phyloP scores from a whole-genome alignment of 208 protist genomes.

The Endotrypanum monterogeii region DNA sequence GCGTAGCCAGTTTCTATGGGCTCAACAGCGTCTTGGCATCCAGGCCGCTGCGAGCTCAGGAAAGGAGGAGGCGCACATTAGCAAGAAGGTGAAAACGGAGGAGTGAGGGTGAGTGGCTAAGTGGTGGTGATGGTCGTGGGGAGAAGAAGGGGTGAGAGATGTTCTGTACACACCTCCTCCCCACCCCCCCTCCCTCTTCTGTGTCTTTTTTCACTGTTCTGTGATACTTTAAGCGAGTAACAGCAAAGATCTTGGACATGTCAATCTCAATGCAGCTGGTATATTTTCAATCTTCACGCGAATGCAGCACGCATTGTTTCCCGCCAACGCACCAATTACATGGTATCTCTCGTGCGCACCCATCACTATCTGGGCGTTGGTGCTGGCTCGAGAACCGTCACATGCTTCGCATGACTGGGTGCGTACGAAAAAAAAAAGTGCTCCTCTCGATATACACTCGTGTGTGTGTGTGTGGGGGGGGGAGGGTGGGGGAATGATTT shows the following conservation, averaged over 20 bases:
- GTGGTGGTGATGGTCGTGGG: neutral
- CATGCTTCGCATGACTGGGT: neutral
- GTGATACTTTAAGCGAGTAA: neutral
- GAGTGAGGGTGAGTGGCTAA: neutral
- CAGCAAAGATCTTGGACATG: neutral
- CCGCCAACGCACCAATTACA: neutral
- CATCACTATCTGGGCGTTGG: neutral
- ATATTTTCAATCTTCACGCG: too few relatives aligned
- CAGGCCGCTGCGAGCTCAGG: constrained; percentile 26
- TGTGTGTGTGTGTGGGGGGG: neutral
- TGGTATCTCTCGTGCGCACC: neutral
- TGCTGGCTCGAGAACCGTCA: neutral
- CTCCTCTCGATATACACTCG: neutral
- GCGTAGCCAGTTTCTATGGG: constrained; percentile 84
- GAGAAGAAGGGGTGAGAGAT: neutral
- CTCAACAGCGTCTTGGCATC: constrained; percentile 75
- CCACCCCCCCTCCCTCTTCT: neutral
- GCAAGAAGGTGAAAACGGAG: constrained; percentile 34
- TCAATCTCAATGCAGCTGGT: neutral
- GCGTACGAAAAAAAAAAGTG: neutral
- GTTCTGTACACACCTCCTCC: neutral
- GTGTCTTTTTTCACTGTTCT: neutral
- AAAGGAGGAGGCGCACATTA: constrained; percentile 8
- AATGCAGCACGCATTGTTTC: neutral
- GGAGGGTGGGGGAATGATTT: neutral